Conservation (phyloP, 352 stramenopile genomes). For the Phytopythium cucurbitacearum region DNA sequence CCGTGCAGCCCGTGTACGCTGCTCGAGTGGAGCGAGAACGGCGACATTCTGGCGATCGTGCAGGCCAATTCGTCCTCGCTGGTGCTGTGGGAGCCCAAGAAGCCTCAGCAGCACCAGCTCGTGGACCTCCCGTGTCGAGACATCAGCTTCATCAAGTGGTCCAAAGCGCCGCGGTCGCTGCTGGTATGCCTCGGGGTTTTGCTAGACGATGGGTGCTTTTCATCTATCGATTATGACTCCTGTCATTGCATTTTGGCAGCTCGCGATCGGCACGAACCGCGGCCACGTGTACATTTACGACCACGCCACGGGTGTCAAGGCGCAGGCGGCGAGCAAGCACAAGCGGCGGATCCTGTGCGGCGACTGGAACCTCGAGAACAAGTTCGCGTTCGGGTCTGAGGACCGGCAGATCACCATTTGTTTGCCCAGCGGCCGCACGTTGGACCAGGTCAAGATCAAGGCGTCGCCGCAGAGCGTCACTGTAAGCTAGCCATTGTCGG, state of each 20-base stretch:
- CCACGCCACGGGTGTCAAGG: constrained; percentile 42
- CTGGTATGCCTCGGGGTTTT: constrained; percentile 22
- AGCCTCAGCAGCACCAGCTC: constrained; percentile 51
- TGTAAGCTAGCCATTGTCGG: constrained; percentile 11
- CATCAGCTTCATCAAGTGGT: constrained; percentile 79
- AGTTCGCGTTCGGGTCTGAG: constrained; percentile 79
- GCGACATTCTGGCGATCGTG: constrained; percentile 66
- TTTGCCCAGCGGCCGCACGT: constrained; percentile 46
- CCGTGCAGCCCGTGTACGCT: constrained; percentile 50
- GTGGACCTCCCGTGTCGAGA: constrained; percentile 71
- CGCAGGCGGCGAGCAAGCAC: constrained; percentile 64
- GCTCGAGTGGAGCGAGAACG: constrained; percentile 70
- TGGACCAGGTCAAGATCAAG: constrained; percentile 80
- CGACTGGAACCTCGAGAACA: constrained; percentile 77
- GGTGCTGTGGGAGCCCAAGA: constrained; percentile 69
- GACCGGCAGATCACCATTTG: constrained; percentile 79
- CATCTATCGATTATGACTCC: constrained; percentile 1
- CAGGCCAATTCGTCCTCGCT: constrained; percentile 69
- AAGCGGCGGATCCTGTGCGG: constrained; percentile 75
- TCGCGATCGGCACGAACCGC: constrained; percentile 69
- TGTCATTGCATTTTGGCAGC: constrained; percentile 12
- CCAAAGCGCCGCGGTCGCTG: constrained; percentile 53
- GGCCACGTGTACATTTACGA: constrained; percentile 82
- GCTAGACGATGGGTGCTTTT: not conserved
- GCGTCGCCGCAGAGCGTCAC: constrained; percentile 61